These are phyloP conservation scores for Ustilago curta DNA, from an alignment of 1,284 basidiomycete genomes.

Conservation along the genomic window DNA sequence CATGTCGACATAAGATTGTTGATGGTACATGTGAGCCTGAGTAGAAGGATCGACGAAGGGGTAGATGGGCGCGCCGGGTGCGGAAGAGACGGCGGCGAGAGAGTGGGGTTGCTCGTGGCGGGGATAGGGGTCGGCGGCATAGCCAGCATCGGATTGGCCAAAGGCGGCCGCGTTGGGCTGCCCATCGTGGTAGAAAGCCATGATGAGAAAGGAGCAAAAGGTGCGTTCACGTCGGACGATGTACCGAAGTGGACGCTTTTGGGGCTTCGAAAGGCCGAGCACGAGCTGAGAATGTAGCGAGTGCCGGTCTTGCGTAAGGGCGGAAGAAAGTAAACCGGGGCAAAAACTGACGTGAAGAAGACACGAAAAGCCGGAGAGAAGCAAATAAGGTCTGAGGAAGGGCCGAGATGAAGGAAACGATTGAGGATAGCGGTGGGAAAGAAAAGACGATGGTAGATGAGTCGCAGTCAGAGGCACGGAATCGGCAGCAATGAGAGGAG, in stretches of 20 bases:
- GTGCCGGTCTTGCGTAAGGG: slow-evolving; percentile 7
- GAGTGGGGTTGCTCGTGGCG: slow-evolving; percentile 25
- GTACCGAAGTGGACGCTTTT: slow-evolving; percentile 39
- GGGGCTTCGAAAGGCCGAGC: slow-evolving; percentile 11
- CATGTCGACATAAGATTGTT: slow-evolving; percentile 21
- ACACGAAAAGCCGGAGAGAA: not conserved
- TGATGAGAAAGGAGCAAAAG: slow-evolving; percentile 2
- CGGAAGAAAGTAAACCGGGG: not conserved
- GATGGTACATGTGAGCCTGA: slow-evolving; percentile 26
- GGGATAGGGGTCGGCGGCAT: slow-evolving; percentile 19
- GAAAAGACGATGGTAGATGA: not conserved
- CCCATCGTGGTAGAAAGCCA: slow-evolving; percentile 30
- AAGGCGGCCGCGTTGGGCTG: slow-evolving; percentile 20
- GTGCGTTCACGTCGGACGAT: slow-evolving; percentile 25
- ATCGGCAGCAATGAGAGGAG: too few species aligned
- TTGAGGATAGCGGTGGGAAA: not conserved
- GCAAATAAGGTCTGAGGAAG: too few species aligned
- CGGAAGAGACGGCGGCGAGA: slow-evolving; percentile 9
- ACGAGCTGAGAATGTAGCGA: slow-evolving; percentile 5
- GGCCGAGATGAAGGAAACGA: not conserved
- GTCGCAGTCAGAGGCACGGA: not conserved
- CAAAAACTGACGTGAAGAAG: not conserved
- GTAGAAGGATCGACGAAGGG: slow-evolving; percentile 16
- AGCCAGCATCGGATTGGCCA: slow-evolving; percentile 18
- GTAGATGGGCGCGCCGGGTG: slow-evolving; percentile 18